Conservation (phyloP, 2,329 filamentous ascomycete genomes). For the Blastomyces gilchristii region DNA sequence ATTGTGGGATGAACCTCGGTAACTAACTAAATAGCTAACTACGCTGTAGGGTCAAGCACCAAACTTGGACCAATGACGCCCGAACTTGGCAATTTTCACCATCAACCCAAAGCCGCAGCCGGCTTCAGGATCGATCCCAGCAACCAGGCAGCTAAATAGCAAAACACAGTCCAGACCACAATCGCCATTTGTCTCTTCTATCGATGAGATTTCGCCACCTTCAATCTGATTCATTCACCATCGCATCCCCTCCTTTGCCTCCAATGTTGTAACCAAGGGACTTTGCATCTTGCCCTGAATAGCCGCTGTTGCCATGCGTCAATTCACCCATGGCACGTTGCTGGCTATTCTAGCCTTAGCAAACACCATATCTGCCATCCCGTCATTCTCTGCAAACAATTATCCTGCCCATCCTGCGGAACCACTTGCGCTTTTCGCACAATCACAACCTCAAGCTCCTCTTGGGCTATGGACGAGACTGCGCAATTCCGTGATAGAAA, state of each 20-base stretch:
- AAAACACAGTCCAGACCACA: background rate
- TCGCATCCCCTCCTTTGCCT: background rate
- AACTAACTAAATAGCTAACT: too few relatives aligned
- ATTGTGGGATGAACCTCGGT: too few relatives aligned
- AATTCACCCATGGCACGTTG: background rate
- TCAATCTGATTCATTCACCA: background rate
- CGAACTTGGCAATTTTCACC: background rate
- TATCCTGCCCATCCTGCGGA: constrained; percentile 26
- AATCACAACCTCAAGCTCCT: constrained; percentile 19
- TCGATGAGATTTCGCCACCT: background rate
- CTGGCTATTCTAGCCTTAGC: constrained; percentile 17
- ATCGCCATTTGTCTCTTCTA: background rate
- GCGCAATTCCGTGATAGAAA: constrained; percentile 35
- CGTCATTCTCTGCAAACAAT: constrained; percentile 1
- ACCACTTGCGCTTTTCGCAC: constrained; percentile 22
- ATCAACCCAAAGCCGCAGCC: background rate
- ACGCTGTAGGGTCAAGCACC: background rate
- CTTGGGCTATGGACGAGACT: constrained; percentile 31
- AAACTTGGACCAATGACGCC: background rate
- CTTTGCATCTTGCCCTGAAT: background rate
- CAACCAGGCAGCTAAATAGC: background rate
- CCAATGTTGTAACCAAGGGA: constrained; percentile 1
- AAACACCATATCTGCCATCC: constrained; percentile 22
- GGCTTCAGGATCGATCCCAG: background rate
- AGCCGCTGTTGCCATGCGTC: constrained; percentile 2